phyloP scores from a whole-genome alignment of 2,329 filamentous ascomycete genomes.

The Hymenoscyphus fructigenus region DNA sequence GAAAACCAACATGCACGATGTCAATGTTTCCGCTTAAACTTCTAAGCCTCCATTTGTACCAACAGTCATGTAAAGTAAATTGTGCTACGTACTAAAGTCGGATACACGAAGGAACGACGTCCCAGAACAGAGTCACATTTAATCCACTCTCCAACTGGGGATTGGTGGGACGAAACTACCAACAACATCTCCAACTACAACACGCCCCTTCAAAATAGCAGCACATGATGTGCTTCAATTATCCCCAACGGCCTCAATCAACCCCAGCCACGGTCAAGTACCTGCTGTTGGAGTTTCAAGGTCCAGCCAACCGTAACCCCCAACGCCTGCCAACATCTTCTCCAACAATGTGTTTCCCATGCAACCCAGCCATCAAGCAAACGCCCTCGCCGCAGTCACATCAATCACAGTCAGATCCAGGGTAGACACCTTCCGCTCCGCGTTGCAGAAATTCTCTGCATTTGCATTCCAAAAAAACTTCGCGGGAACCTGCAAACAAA shows the following conservation, averaged over 20 bases:
- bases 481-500: not conserved
- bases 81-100: not conserved
- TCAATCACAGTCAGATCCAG: not conserved
- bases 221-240: not conserved
- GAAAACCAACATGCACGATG: no score
- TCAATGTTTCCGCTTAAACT: not conserved
- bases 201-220: not conserved
- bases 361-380: not conserved
- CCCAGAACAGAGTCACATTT: no score
- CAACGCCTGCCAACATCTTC: not conserved
- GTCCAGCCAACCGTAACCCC: not conserved
- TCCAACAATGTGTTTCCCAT: no score
- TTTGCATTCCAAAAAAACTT: not conserved
- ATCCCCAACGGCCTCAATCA: no score
- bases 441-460: not conserved
- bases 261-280: no score
- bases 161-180: not conserved
- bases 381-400: not conserved
- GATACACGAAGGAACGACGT: not conserved
- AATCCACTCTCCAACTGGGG: no score
- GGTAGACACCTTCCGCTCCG: not conserved
- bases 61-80: not conserved
- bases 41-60: not conserved
- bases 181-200: not conserved
- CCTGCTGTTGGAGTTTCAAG: not conserved